These are phyloP conservation scores for Cytospora schulzeri DNA, from an alignment of 2,329 filamentous ascomycete genomes.

Conservation along the genomic window DNA sequence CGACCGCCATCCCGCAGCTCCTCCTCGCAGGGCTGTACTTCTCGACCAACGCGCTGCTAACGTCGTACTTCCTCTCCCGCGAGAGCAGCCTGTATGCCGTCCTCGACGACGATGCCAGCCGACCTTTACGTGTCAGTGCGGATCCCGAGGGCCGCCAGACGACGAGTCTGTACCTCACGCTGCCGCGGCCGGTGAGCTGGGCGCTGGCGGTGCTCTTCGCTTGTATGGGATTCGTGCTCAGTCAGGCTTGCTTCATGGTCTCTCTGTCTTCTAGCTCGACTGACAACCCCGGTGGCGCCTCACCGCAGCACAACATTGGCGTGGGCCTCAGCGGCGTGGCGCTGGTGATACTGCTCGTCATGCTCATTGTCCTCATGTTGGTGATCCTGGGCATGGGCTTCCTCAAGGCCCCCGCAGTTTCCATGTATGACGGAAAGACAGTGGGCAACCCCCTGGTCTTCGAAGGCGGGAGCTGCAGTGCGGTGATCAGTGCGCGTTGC, in stretches of 20 bases:
- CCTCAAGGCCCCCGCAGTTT: constrained; percentile 41
- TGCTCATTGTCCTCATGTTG: constrained; percentile 42
- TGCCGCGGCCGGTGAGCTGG: constrained; percentile 51
- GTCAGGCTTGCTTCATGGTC: constrained; percentile 45
- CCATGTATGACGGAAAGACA: constrained; percentile 39
- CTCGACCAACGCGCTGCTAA: constrained; percentile 49
- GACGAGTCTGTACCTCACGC: constrained; percentile 51
- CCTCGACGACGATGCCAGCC: constrained; percentile 11
- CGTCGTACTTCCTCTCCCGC: constrained; percentile 52
- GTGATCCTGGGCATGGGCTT: constrained; percentile 43
- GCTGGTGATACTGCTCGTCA: constrained; percentile 44
- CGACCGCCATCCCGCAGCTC: constrained; percentile 52
- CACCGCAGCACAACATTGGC: constrained; percentile 32
- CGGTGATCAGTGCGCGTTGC: constrained; percentile 53
- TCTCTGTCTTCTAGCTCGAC: constrained; percentile 25
- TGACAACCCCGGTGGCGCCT: not conserved
- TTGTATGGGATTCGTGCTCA: constrained; percentile 49
- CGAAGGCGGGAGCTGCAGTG: constrained; percentile 51
- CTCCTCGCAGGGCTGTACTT: constrained; percentile 52
- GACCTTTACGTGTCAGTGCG: constrained; percentile 48
- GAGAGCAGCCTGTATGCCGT: constrained; percentile 50
- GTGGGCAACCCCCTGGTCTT: constrained; percentile 53
- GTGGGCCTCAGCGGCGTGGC: constrained; percentile 48
- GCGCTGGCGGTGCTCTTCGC: constrained; percentile 47
- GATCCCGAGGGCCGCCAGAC: constrained; percentile 48